Conservation (phyloP, 2,329 filamentous ascomycete genomes). For the Aspergillus transmontanensis region DNA sequence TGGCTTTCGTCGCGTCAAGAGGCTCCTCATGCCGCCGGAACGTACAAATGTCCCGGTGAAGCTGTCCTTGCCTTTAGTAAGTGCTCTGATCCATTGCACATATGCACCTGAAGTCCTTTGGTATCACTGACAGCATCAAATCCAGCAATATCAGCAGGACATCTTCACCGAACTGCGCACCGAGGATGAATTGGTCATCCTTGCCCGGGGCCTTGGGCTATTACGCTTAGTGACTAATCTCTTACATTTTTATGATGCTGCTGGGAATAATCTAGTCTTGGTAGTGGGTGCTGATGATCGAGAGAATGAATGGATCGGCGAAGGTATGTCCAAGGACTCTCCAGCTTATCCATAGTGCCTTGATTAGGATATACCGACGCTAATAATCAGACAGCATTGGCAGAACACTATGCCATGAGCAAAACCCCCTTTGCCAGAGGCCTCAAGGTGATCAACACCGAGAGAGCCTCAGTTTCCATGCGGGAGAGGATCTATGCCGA, state of each 20-base stretch:
- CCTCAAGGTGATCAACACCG: slow-evolving; percentile 89
- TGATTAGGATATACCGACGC: not conserved
- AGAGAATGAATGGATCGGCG: slow-evolving; percentile 96
- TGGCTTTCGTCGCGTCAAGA: slow-evolving; percentile 24
- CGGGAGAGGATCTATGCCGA: slow-evolving; percentile 86
- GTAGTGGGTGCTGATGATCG: slow-evolving; percentile 87
- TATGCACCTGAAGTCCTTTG: not conserved
- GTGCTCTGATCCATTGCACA: slow-evolving; percentile 6
- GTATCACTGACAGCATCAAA: slow-evolving; percentile 18
- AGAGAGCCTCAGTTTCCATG: slow-evolving; percentile 81
- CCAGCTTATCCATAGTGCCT: not conserved
- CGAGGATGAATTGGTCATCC: slow-evolving; percentile 90
- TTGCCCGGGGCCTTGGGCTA: slow-evolving; percentile 88
- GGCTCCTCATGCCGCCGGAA: slow-evolving; percentile 46
- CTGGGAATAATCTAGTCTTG: slow-evolving; percentile 88
- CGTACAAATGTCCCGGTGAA: slow-evolving; percentile 57
- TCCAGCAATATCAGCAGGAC: slow-evolving; percentile 83
- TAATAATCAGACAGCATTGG: slow-evolving; percentile 61
- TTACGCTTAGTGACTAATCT: slow-evolving; percentile 93
- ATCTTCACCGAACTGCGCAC: slow-evolving; percentile 86
- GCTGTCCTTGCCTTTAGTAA: slow-evolving; percentile 63
- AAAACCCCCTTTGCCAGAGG: slow-evolving; percentile 79
- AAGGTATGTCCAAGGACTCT: slow-evolving; percentile 50
- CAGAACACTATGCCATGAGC: slow-evolving; percentile 92
- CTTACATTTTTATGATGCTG: slow-evolving; percentile 93